Conservation (phyloP, 345 rosid species). For the Lepidium didymum region DNA sequence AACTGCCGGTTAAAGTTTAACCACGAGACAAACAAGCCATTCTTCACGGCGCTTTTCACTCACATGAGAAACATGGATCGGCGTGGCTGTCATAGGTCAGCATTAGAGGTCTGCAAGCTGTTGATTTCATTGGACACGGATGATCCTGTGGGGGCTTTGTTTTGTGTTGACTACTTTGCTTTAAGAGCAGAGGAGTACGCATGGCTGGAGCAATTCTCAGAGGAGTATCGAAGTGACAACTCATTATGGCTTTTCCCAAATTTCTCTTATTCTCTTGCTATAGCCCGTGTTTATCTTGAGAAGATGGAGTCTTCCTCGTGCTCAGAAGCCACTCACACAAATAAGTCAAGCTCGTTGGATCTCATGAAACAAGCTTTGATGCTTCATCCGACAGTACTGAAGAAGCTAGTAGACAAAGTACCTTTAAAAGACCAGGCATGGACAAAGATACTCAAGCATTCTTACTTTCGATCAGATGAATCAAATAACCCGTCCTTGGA, state of each 20-base stretch:
- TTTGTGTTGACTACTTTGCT: conserved; percentile 84
- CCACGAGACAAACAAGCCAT: conserved; percentile 74
- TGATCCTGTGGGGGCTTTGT: conserved; percentile 83
- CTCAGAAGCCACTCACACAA: conserved; percentile 20
- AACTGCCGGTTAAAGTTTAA: conserved; percentile 62
- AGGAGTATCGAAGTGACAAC: conserved; percentile 58
- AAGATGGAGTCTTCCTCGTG: conserved; percentile 33
- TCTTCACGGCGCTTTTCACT: conserved; percentile 64
- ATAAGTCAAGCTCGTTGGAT: conserved; percentile 54
- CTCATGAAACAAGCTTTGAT: conserved; percentile 83
- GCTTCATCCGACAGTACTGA: conserved; percentile 78
- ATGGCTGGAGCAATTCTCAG: conserved; percentile 76
- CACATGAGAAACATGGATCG: conserved; percentile 88
- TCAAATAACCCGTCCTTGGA: conserved; percentile 62
- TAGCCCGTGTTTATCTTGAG: conserved; percentile 66
- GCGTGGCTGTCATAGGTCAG: conserved; percentile 91
- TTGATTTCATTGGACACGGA: conserved; percentile 71
- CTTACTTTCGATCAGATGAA: conserved; percentile 55
- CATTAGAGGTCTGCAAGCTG: conserved; percentile 81
- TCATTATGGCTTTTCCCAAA: conserved; percentile 89
- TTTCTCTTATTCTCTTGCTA: conserved; percentile 82
- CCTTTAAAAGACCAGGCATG: conserved; percentile 79
- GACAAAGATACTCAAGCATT: conserved; percentile 55
- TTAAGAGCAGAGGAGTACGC: conserved; percentile 77
- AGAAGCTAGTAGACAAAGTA: conserved; percentile 65